Conservation (phyloP, 306 rosid genomes). For the Alnus glutinosa region DNA sequence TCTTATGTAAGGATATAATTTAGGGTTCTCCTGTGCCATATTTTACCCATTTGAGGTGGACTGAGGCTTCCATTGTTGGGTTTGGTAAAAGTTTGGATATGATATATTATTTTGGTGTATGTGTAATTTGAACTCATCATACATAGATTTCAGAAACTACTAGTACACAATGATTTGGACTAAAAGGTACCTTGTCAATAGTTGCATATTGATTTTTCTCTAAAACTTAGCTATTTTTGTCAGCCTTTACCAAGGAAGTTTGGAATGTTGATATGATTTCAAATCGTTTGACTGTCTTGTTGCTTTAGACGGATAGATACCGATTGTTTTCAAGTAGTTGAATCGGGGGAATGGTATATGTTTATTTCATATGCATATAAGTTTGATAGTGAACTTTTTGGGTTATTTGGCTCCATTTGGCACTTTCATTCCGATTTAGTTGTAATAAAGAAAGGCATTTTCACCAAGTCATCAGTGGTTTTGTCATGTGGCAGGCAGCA, state of each 20-base stretch:
- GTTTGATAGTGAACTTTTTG: no score
- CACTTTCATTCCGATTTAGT: neutral
- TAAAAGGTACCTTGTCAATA: neutral
- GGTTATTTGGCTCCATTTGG: neutral
- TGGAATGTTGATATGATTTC: neutral
- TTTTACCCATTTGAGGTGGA: neutral
- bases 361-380: no score
- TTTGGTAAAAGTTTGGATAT: neutral
- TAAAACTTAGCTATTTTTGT: neutral
- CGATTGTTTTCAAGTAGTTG: neutral
- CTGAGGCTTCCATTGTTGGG: neutral
- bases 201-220: neutral
- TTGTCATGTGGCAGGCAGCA: conserved; percentile 60
- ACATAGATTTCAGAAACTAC: neutral
- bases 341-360: neutral
- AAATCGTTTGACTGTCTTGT: neutral
- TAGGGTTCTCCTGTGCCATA: neutral
- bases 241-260: neutral
- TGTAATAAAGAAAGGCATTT: neutral
- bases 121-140: neutral
- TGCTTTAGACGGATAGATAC: neutral
- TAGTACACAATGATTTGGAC: neutral
- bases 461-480: neutral
- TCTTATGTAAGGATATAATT: neutral
- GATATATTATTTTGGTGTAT: neutral